Evolutionary conservation across 2,329 filamentous ascomycete genomes (phyloP).

Genomic region (Thermothelomyces thermophilus): DNA sequence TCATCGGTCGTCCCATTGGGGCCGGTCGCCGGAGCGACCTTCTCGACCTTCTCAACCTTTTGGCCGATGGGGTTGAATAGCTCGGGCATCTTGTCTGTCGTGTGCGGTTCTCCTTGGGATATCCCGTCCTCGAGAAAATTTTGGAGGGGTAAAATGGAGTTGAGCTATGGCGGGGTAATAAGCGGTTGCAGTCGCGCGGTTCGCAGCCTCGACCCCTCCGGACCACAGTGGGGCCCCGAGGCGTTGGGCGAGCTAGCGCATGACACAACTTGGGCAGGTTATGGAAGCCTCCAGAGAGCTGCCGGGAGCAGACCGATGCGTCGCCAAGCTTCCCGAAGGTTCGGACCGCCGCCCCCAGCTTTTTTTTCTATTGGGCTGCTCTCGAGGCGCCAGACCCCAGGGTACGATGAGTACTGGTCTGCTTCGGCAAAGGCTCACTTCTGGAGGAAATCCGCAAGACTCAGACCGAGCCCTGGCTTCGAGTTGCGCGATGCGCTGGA

Average conservation of each 20-base stretch:
- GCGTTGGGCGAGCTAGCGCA: constrained; percentile 20
- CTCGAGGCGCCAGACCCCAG: not conserved
- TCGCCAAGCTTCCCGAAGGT: constrained; percentile 25
- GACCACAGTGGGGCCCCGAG: constrained; percentile 14
- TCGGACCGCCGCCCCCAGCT: constrained; percentile 5
- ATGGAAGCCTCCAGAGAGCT: no score
- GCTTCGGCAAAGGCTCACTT: constrained; percentile 9
- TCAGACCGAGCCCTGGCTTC: constrained; percentile 37
- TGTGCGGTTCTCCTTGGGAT: constrained; percentile 28
- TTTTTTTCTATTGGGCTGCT: not conserved
- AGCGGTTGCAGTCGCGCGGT: not conserved
- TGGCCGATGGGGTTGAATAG: constrained; percentile 58
- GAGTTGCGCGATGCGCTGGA: constrained; percentile 35
- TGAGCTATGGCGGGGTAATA: constrained; percentile 31
- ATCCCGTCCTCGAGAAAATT: constrained; percentile 22
- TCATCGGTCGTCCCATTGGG: constrained; percentile 29
- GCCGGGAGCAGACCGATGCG: constrained; percentile 6
- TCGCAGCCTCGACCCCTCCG: constrained; percentile 3
- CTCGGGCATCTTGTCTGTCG: constrained; percentile 34
- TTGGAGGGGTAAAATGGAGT: constrained; percentile 34
- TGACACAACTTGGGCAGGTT: no score
- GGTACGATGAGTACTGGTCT: not conserved
- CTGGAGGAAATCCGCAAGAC: constrained; percentile 51
- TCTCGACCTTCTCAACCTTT: constrained; percentile 54
- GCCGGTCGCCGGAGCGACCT: constrained; percentile 37